Evolutionary conservation across 176 grass and related monocot genomes (phyloP).

Genomic region (Triticum timopheevii): DNA sequence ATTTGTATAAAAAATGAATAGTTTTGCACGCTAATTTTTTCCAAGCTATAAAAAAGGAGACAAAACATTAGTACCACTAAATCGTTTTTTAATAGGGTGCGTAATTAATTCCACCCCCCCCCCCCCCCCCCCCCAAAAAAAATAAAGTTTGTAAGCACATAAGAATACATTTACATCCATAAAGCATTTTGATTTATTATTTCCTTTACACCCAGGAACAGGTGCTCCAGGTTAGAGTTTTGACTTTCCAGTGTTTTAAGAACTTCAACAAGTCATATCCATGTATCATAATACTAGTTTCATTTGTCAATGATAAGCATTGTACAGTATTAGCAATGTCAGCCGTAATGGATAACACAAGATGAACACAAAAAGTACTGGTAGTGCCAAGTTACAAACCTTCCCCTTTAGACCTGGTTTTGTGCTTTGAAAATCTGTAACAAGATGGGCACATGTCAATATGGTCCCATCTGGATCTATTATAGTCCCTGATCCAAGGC

Average conservation of each 20-base stretch:
- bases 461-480: slow-evolving; percentile 84
- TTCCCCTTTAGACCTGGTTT: slow-evolving; percentile 41
- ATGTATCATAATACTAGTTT: neutral
- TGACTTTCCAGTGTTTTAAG: neutral
- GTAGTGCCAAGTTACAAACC: slow-evolving; percentile 39
- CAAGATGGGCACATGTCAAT: slow-evolving; percentile 92
- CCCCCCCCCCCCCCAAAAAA: no score
- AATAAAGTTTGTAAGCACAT: neutral
- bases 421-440: slow-evolving; percentile 45
- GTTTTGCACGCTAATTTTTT: no score
- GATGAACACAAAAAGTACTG: slow-evolving; percentile 17
- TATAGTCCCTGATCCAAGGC: slow-evolving; percentile 86
- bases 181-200: neutral
- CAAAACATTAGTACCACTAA: neutral
- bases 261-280: neutral
- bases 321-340: neutral
- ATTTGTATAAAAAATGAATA: neutral
- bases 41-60: neutral
- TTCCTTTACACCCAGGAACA: neutral
- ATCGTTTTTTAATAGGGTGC: neutral
- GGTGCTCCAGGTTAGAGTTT: neutral
- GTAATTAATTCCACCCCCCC: no score
- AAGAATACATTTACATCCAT: neutral
- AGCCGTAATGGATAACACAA: neutral
- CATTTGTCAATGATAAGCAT: neutral